phyloP scores from a whole-genome alignment of 805 yeast species.

The Wickerhamiella kurtzmanii region DNA sequence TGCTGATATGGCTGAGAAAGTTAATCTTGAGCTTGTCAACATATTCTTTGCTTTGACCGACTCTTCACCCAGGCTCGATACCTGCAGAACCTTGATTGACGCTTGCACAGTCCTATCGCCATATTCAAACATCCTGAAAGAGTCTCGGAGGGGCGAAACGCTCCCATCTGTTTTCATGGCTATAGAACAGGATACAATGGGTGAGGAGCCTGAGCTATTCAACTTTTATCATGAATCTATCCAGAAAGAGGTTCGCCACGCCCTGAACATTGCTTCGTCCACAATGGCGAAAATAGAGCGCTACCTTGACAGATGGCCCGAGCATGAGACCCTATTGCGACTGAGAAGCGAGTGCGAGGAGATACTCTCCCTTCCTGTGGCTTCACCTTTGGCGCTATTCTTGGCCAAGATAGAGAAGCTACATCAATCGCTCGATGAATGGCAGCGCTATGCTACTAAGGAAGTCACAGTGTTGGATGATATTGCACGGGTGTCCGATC shows the following conservation, averaged over 20 bases:
- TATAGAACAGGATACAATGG: background rate
- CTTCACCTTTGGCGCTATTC: conserved; percentile 62
- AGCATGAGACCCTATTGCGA: conserved; percentile 68
- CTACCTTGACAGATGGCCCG: conserved; percentile 72
- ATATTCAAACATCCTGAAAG: conserved; percentile 1
- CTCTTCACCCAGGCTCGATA: background rate
- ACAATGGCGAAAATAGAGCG: conserved; percentile 34
- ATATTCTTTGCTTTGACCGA: background rate
- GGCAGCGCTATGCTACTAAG: conserved; percentile 84
- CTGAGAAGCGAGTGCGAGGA: conserved; percentile 40
- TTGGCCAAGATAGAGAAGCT: conserved; percentile 78
- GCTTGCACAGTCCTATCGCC: conserved; percentile 3
- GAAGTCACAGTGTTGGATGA: conserved; percentile 50
- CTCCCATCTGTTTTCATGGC: conserved; percentile 14
- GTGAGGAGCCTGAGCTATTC: conserved; percentile 27
- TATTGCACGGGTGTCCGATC: conserved; percentile 43
- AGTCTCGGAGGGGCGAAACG: background rate
- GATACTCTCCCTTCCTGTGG: conserved; percentile 44
- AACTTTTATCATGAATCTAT: conserved; percentile 57
- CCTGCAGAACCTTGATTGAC: background rate
- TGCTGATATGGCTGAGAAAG: background rate
- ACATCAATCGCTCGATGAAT: conserved; percentile 68
- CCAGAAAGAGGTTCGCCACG: conserved; percentile 44
- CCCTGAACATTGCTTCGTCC: conserved; percentile 37
- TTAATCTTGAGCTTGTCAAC: background rate